These are phyloP conservation scores for Cyclocybe aegerita DNA, from an alignment of 768 basidiomycete species.

Conservation along the genomic window DNA sequence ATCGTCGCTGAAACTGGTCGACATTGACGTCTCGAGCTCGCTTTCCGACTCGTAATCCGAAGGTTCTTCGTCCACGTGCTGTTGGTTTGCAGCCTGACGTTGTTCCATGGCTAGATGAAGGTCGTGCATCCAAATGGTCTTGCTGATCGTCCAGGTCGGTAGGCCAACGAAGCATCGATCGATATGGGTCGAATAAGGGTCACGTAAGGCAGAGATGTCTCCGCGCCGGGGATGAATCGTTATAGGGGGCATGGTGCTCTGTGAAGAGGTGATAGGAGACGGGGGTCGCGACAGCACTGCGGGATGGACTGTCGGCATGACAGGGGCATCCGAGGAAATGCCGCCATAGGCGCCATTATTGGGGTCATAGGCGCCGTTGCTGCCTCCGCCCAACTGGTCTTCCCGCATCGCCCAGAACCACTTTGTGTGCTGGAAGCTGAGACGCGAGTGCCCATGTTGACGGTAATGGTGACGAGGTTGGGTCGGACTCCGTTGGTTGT, in stretches of 20 bases:
- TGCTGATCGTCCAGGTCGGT: slow-evolving; percentile 65
- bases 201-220: slow-evolving; percentile 56
- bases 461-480: slow-evolving; percentile 42
- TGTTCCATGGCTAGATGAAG: slow-evolving; percentile 37
- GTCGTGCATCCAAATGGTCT: slow-evolving; percentile 64
- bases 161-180: slow-evolving; percentile 59
- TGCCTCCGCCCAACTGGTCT: slow-evolving; percentile 47
- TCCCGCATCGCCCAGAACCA: slow-evolving; percentile 61
- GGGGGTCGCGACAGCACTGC: slow-evolving; percentile 8
- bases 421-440: slow-evolving; percentile 58
- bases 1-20: slow-evolving; percentile 42
- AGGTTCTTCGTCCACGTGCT: slow-evolving; percentile 15
- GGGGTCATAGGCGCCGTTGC: slow-evolving; percentile 11
- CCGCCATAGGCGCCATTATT: slow-evolving; percentile 6
- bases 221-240: slow-evolving; percentile 62
- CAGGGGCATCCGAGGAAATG: not conserved
- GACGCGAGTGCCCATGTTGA: slow-evolving; percentile 65
- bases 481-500: slow-evolving; percentile 22
- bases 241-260: slow-evolving; percentile 28
- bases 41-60: slow-evolving; percentile 30
- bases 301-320: slow-evolving; percentile 6
- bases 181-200: slow-evolving; percentile 53
- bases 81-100: slow-evolving; percentile 8
- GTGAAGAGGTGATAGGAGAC: not conserved
- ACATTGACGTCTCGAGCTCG: slow-evolving; percentile 32